These are phyloP conservation scores for Rhododendron simsii DNA, from an alignment of 148 eudicot species.

Conservation along the genomic window DNA sequence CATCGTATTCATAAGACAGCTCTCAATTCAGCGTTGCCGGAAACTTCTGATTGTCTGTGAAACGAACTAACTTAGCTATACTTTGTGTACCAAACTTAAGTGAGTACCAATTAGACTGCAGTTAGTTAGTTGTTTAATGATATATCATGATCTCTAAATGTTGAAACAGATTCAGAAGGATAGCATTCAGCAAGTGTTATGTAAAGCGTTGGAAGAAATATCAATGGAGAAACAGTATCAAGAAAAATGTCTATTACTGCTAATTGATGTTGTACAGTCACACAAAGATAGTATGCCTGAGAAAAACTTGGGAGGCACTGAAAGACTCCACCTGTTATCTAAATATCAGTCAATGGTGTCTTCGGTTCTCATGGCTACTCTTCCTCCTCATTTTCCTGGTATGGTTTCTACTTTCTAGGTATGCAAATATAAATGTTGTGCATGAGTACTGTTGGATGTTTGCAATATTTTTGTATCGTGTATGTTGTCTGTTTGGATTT, in stretches of 20 bases:
- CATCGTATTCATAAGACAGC: background rate
- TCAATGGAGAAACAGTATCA: slow-evolving; percentile 62
- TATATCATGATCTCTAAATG: background rate
- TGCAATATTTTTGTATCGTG: background rate
- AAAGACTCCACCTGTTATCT: slow-evolving; percentile 42
- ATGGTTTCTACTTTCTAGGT: slow-evolving; percentile 11
- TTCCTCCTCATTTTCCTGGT: slow-evolving; percentile 93
- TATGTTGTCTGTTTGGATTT: background rate
- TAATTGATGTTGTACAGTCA: slow-evolving; percentile 51
- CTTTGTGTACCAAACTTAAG: background rate
- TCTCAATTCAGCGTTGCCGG: background rate
- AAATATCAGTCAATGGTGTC: slow-evolving; percentile 75
- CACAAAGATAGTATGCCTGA: slow-evolving; percentile 30
- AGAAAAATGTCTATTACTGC: slow-evolving; percentile 64
- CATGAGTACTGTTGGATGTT: background rate
- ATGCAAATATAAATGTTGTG: background rate
- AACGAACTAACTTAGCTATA: background rate
- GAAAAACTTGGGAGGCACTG: slow-evolving; percentile 28
- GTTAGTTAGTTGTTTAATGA: background rate
- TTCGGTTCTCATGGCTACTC: slow-evolving; percentile 80
- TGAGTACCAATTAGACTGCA: background rate
- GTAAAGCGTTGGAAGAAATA: slow-evolving; percentile 78
- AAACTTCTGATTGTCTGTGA: background rate
- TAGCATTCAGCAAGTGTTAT: slow-evolving; percentile 52
- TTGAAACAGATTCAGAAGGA: slow-evolving; percentile 48